These are phyloP conservation scores for Pisolithus thermaeus DNA, from an alignment of 1,284 basidiomycete genomes.

Conservation along the genomic window DNA sequence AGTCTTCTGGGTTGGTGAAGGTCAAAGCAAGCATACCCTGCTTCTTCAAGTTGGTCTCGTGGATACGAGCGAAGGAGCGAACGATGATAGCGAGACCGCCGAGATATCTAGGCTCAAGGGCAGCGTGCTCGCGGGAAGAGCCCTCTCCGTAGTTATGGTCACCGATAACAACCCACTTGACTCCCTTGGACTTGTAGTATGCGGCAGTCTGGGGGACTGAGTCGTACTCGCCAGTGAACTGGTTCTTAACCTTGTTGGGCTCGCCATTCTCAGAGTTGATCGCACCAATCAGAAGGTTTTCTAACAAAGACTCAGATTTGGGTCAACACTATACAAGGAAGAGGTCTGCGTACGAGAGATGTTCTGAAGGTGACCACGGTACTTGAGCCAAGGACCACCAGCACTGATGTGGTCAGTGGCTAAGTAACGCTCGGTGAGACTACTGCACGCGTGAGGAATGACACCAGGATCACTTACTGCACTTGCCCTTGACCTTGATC, in stretches of 20 bases:
- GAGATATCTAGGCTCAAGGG: slow-evolving; percentile 95
- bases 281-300: slow-evolving; percentile 96
- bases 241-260: slow-evolving; percentile 95
- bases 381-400: slow-evolving; percentile 99
- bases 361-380: slow-evolving; percentile 98
- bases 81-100: slow-evolving; percentile 95
- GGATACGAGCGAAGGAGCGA: slow-evolving; percentile 94
- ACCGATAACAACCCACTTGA: slow-evolving; percentile 94
- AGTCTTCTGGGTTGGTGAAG: slow-evolving; percentile 84
- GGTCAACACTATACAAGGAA: neutral
- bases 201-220: slow-evolving; percentile 83
- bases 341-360: slow-evolving; percentile 71
- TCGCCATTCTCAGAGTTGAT: slow-evolving; percentile 95
- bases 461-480: slow-evolving; percentile 56
- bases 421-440: slow-evolving; percentile 17
- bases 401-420: slow-evolving; percentile 88
- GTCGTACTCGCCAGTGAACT: slow-evolving; percentile 82
- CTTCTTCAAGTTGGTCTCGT: slow-evolving; percentile 98
- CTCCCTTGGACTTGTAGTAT: slow-evolving; percentile 83
- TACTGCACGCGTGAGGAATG: neutral
- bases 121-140: slow-evolving; percentile 96
- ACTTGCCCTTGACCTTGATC: slow-evolving; percentile 99
- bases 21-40: slow-evolving; percentile 93
- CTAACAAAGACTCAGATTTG: slow-evolving; percentile 31
- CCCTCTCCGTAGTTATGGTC: slow-evolving; percentile 99